Conservation (phyloP, 169 alveolate genomes). For the Cryptosporidium canis region DNA sequence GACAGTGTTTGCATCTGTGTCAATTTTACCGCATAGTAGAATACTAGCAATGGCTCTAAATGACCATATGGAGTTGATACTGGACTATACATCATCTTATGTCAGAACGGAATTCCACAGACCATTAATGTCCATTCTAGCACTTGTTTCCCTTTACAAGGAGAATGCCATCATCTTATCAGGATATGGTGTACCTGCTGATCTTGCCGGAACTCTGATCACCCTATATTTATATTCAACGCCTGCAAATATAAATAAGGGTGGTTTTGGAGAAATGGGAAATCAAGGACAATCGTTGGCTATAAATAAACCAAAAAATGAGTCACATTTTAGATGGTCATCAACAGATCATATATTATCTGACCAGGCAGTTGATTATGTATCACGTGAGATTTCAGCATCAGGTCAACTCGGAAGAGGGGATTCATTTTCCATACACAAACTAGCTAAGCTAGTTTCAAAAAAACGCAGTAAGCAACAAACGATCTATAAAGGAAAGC, state of each 20-base stretch:
- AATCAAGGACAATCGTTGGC: conserved; percentile 25
- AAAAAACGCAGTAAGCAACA: conserved; percentile 6
- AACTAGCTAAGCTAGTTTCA: conserved; percentile 36
- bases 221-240: conserved; percentile 47
- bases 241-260: conserved; percentile 29
- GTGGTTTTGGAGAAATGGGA: conserved; percentile 18
- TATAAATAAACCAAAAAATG: conserved; percentile 16
- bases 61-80: conserved; percentile 26
- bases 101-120: conserved; percentile 65
- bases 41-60: conserved; percentile 36
- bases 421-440: conserved; percentile 36
- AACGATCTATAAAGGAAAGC: background rate
- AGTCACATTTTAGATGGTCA: conserved; percentile 20
- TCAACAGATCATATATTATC: conserved; percentile 40
- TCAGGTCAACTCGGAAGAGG: conserved; percentile 61
- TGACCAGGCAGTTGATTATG: conserved; percentile 28
- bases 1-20: conserved; percentile 52
- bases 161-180: conserved; percentile 59
- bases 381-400: conserved; percentile 20
- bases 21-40: conserved; percentile 43
- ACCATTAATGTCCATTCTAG: conserved; percentile 49
- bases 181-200: conserved; percentile 67
- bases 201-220: conserved; percentile 53
- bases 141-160: conserved; percentile 20
- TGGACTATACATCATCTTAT: conserved; percentile 34